phyloP scores from a whole-genome alignment of 108 stramenopile species.

The Fragilaria radians region DNA sequence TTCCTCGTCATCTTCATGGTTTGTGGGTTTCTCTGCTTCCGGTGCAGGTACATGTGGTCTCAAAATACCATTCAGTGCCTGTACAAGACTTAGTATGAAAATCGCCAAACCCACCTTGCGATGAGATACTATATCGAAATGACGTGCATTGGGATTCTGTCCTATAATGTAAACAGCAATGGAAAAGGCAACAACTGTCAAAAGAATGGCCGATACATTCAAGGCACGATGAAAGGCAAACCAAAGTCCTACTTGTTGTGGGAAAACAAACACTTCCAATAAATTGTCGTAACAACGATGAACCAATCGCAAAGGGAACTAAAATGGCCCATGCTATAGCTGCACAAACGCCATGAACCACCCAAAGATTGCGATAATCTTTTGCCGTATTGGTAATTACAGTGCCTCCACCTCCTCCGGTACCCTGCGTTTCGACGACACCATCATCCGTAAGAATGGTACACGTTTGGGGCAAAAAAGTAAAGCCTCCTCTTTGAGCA shows the following conservation, averaged over 20 bases:
- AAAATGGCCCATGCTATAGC: no score
- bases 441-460: no score
- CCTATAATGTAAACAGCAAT: constrained; percentile 19
- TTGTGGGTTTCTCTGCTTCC: not conserved
- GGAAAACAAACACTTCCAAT: no score
- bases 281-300: no score
- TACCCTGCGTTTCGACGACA: no score
- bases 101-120: constrained; percentile 29
- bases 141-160: constrained; percentile 11
- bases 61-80: constrained; percentile 26
- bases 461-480: no score
- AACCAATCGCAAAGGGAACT: no score
- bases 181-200: constrained; percentile 21
- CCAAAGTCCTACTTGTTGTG: constrained; percentile 20
- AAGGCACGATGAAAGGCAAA: constrained; percentile 23
- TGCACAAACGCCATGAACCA: no score
- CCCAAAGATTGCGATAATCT: no score
- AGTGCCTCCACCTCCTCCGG: no score
- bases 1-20: not conserved
- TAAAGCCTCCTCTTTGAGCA: constrained; percentile 10
- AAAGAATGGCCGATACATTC: constrained; percentile 12
- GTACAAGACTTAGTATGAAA: constrained; percentile 25
- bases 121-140: constrained; percentile 19
- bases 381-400: no score
- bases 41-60: constrained; percentile 25